Evolutionary conservation across 306 rosid species (phyloP).

Genomic region (Cicer bijugum): DNA sequence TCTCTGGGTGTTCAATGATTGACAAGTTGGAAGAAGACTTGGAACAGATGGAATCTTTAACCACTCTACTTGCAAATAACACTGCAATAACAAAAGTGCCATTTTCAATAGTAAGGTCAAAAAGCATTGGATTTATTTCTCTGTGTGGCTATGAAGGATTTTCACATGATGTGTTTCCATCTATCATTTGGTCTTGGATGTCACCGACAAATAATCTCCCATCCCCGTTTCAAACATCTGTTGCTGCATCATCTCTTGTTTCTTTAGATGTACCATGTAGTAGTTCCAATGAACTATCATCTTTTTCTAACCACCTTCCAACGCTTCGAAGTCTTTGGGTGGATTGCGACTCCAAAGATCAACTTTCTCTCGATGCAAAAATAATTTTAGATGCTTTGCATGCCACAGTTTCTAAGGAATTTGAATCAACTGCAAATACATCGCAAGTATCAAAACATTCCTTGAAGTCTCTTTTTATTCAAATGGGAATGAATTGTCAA

Average conservation of each 20-base stretch:
- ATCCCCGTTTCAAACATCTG: neutral
- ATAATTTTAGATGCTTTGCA: conserved; percentile 27
- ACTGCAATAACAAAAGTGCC: conserved; percentile 49
- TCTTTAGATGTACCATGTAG: neutral
- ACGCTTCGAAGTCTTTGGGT: conserved; percentile 32
- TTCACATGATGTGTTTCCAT: conserved; percentile 38
- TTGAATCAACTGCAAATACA: conserved; percentile 12
- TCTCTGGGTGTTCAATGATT: conserved; percentile 45
- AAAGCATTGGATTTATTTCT: conserved; percentile 43
- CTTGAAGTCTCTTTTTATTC: conserved; percentile 24
- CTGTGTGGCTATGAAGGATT: conserved; percentile 46
- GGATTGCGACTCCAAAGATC: conserved; percentile 4
- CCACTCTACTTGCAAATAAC: conserved; percentile 42
- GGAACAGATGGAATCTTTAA: conserved; percentile 42
- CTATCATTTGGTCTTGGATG: conserved; percentile 43
- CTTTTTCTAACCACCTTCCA: neutral
- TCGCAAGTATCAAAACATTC: neutral
- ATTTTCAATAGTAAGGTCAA: conserved; percentile 9
- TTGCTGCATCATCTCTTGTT: neutral
- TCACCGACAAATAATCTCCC: conserved; percentile 38
- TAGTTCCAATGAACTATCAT: neutral
- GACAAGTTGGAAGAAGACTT: conserved; percentile 45
- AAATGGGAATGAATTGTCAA: conserved; percentile 38
- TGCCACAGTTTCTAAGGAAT: neutral
- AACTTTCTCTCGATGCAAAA: neutral